A percentile compares a stretch with the other conserved stretches of the same genome.
These are phyloP conservation scores for Amylocarpus encephaloides DNA, from an alignment of 2,329 filamentous ascomycete genomes.

Conservation along the genomic window DNA sequence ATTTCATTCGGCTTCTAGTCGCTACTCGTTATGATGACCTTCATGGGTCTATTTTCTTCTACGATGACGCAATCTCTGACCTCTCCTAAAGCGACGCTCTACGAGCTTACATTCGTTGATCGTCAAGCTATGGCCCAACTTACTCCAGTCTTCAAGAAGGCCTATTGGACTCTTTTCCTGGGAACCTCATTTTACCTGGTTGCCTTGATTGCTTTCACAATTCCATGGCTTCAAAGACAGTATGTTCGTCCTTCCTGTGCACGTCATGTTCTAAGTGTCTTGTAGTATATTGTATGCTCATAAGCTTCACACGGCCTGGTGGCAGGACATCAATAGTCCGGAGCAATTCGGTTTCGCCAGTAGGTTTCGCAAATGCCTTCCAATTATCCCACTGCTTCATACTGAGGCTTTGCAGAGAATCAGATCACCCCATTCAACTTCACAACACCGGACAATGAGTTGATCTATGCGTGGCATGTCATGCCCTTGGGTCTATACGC, in stretches of 20 bases:
- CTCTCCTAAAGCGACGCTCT: not conserved
- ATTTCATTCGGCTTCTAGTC: not conserved
- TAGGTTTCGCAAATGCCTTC: slow-evolving; percentile 35
- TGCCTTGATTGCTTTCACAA: slow-evolving; percentile 59
- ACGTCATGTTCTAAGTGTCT: slow-evolving; percentile 4
- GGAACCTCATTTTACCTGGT: slow-evolving; percentile 59
- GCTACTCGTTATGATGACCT: not conserved
- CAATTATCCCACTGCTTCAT: not conserved
- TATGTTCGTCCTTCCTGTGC: slow-evolving; percentile 40
- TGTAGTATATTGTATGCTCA: slow-evolving; percentile 71
- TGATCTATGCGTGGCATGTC: slow-evolving; percentile 85
- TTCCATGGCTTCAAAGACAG: slow-evolving; percentile 73
- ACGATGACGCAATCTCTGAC: not conserved
- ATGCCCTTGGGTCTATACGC: slow-evolving; percentile 72
- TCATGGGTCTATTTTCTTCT: not conserved
- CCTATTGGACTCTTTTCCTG: slow-evolving; percentile 46
- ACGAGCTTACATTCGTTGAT: not conserved
- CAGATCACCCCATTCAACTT: slow-evolving; percentile 85
- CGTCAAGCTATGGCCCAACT: slow-evolving; percentile 26
- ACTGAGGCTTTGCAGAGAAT: slow-evolving; percentile 49
- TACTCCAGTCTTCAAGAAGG: slow-evolving; percentile 40
- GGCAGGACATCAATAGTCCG: slow-evolving; percentile 67
- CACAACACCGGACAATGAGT: slow-evolving; percentile 66
- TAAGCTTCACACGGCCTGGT: slow-evolving; percentile 65
- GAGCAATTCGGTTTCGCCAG: slow-evolving; percentile 83